Evolutionary conservation across 495 filamentous ascomycete genomes (phyloP), one percentile per base, ranked within the genome.

Genomic region (Penicillium pulvis): DNA sequence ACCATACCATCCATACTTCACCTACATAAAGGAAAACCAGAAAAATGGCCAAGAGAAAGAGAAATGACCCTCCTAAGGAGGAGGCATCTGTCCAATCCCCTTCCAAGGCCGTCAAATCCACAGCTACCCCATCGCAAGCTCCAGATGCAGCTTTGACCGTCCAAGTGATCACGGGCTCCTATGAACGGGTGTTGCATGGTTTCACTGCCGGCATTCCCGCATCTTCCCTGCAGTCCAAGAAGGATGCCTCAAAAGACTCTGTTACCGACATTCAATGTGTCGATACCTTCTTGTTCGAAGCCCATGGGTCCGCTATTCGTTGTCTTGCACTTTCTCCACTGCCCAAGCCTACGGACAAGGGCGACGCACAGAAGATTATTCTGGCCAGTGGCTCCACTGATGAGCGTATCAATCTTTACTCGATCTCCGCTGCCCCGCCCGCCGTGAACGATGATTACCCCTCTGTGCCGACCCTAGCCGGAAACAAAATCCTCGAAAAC

Each of bases 251-350:
- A 65, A 56, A 71, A 9, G 68, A 71, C 20, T 58, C 72, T 4
- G 44, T 64, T 28, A 56, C 76, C 9, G 20, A 53, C 11, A 80
- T 87, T 63, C 75, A 87, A 66, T 98, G 97, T 70, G 81, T 90
- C 58, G 94, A 99, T 73, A 93, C 89, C 7, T 99, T 99, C 76
- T 84, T 99, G 54, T 96, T 99, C 81, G 88, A 90, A 71, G 92
- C 95, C 24, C 94, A 99, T 77, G 80, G 84, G 48, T 93, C 92
- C 26, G 84, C 95, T 31, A 92, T 99, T 71, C 88, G 92, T 64
- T 93, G 90, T 66, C 81, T 99, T 26, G 91, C 93, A 16, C 73
- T 98, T 60, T 97, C 92, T 0, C 91, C 93, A 1, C 80, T 88
- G 4, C 86, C 91, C 16, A 82, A 81, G 11, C 62, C 72, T 56